Evolutionary conservation across 1,284 basidiomycete species (phyloP).

Genomic region (Heterobasidion irregulare): DNA sequence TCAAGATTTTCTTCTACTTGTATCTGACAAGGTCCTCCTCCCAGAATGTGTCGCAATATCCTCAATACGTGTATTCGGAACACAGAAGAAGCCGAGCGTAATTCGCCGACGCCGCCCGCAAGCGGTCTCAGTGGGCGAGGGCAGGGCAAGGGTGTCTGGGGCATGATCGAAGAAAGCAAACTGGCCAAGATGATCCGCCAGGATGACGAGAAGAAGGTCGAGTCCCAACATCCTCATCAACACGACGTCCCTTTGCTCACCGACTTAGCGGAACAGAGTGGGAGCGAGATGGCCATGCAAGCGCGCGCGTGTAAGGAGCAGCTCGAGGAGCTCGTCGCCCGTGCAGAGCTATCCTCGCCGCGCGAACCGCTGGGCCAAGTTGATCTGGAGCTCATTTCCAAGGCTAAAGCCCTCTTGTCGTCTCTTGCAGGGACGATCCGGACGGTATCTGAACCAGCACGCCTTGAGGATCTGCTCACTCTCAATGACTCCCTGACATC

Average conservation of each 20-base stretch:
- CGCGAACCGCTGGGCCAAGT: neutral
- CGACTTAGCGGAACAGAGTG: constrained; percentile 29
- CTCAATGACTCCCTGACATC: constrained; percentile 67
- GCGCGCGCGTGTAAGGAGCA: constrained; percentile 39
- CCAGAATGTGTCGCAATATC: constrained; percentile 69
- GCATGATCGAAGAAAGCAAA: constrained; percentile 75
- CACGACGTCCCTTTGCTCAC: constrained; percentile 10
- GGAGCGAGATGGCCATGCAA: constrained; percentile 44
- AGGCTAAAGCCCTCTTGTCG: constrained; percentile 43
- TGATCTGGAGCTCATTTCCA: constrained; percentile 32
- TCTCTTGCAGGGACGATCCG: constrained; percentile 54
- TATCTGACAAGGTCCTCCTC: neutral
- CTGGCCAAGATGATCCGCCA: constrained; percentile 59
- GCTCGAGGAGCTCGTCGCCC: constrained; percentile 33
- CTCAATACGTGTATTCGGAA: constrained; percentile 83
- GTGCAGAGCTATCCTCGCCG: constrained; percentile 22
- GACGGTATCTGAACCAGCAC: constrained; percentile 44
- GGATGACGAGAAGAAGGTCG: constrained; percentile 55
- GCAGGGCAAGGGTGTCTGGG: constrained; percentile 64
- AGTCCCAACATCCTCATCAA: constrained; percentile 12
- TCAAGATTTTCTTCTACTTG: constrained; percentile 25
- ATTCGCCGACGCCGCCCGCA: constrained; percentile 23
- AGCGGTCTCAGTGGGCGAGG: constrained; percentile 26
- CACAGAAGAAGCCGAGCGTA: constrained; percentile 72
- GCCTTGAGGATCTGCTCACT: constrained; percentile 57